Base-by-base conservation (phyloP, 352 stramenopile genomes). In the Pythium folliculosum region DNA sequence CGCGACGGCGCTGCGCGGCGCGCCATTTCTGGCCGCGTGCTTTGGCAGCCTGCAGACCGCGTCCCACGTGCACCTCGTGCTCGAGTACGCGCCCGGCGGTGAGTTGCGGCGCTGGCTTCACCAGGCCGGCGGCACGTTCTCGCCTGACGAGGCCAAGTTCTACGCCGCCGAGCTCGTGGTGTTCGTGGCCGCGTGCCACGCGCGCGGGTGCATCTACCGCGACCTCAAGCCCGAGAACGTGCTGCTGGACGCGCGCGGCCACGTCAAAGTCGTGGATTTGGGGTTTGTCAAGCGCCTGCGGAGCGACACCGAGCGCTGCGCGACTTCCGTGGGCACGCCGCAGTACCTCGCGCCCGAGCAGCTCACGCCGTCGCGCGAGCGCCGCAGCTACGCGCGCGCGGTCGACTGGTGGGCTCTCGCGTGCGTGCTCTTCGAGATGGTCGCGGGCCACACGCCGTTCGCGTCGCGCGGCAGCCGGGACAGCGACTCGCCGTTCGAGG, bases 171-270 rank as follows among this genome's bases (percentile, higher is more conserved):
- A 91, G 58, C 71, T 91, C 19, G 57, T 91, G 38, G 40, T 81
- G n/a, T 86, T 89, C 35, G 67, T 94, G 50, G 73, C 82, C 51
- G 69, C 54, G 14, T 82, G 80, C 17, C 86, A 92, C 38, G 23
- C 32, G 1, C 76, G 86, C 30, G 71, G 75, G 16, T 89, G 77
- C 57, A 91, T 96, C 71, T 96, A 96, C 70, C 77, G 89, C 9
- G 89, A 97, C 53, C 74, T 97, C 38, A 97, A 97, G 72, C 90
- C 90, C 5, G 88, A 97, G 57, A 98, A 98, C 65, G 80, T 98
- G 51, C 59, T 98, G 60, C 69, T 98, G 47, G 86, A 94, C 49
- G 73, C 77, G 3, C 43, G 58, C 6, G 86, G 86, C 1, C 82
- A 94, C 63, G 60, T 92, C 49, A 86, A 80, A 50, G 77, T 92